Conservation (phyloP, 331 rosid species). For the Phaseolus coccineus region DNA sequence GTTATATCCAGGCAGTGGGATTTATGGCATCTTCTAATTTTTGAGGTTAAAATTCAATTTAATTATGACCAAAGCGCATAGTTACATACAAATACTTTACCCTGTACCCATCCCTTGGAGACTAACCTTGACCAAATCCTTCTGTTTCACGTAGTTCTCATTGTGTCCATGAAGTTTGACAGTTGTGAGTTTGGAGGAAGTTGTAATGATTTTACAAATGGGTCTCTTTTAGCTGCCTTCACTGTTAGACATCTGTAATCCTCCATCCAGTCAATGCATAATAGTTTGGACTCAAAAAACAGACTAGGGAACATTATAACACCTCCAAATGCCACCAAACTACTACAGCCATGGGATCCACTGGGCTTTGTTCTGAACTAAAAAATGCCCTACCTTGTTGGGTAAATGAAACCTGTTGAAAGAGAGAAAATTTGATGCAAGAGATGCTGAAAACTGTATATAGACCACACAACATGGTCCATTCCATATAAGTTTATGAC, state of each 20-base stretch:
- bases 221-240: background rate
- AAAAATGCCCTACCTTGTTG: background rate
- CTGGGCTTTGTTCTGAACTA: background rate
- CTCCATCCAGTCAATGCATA: no score
- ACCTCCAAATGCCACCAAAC: background rate
- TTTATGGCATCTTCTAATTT: background rate
- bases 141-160: background rate
- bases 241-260: no score
- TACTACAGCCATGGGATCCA: background rate
- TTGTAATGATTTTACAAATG: background rate
- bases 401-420: no score
- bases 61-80: background rate
- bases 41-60: background rate
- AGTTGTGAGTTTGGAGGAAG: background rate
- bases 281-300: background rate
- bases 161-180: background rate
- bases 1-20: constrained; percentile 11
- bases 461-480: no score
- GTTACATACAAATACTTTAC: background rate
- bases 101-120: background rate
- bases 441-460: no score
- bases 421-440: no score
- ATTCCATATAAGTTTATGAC: no score
- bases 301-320: background rate
- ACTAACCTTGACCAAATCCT: background rate